phyloP scores from a whole-genome alignment of 345 rosid genomes.

The Salix exigua region DNA sequence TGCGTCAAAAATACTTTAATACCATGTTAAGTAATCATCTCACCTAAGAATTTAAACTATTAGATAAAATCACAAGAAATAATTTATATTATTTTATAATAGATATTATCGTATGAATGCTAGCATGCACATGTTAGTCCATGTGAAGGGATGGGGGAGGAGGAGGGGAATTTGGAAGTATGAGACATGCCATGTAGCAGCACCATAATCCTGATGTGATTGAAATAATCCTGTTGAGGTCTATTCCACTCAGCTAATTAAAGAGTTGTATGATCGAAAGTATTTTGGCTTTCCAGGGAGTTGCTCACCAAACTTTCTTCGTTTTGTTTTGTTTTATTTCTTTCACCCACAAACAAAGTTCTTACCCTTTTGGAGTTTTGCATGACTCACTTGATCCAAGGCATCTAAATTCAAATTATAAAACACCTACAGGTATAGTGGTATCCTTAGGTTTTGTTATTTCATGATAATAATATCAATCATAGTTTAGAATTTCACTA shows the following conservation, averaged over 20 bases:
- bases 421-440: not conserved
- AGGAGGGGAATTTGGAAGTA: not conserved
- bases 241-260: not conserved
- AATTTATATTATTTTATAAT: no score
- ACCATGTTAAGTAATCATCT: no score
- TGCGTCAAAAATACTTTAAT: no score
- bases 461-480: no score
- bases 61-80: no score
- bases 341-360: constrained; percentile 10
- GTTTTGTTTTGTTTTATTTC: not conserved
- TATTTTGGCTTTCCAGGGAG: constrained; percentile 35
- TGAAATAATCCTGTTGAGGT: not conserved
- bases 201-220: not conserved
- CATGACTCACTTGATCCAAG: constrained; percentile 44
- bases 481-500: no score
- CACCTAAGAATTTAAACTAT: no score
- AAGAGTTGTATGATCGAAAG: constrained; percentile 19
- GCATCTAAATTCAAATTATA: constrained; percentile 33
- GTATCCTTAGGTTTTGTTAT: not conserved
- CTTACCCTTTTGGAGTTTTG: constrained; percentile 36
- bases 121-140: constrained; percentile 14
- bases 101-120: not conserved
- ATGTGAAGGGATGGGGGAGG: constrained; percentile 15
- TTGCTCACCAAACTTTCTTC: constrained; percentile 38
- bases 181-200: constrained; percentile 2